phyloP scores from a whole-genome alignment of 78 protist genomes.

The Dictyostelium firmibasis region DNA sequence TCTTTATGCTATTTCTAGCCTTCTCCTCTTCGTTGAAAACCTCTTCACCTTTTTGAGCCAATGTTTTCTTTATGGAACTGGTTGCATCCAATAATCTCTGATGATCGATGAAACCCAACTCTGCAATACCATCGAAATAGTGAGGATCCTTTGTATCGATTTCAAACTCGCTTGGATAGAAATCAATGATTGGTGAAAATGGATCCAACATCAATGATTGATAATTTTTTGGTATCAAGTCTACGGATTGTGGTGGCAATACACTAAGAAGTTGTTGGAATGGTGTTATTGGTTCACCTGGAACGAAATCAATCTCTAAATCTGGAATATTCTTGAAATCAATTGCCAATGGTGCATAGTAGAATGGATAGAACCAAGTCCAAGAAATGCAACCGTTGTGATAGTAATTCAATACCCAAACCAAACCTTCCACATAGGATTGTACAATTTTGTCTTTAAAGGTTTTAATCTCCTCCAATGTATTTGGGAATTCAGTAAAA shows the following conservation, averaged over 20 bases:
- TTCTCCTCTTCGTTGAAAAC: slow-evolving; percentile 21
- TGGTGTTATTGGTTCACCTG: slow-evolving; percentile 90
- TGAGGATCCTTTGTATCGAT: slow-evolving; percentile 86
- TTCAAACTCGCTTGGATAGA: slow-evolving; percentile 87
- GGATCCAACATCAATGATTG: slow-evolving; percentile 53
- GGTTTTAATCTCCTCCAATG: neutral
- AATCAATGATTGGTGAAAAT: slow-evolving; percentile 82
- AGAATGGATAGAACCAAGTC: slow-evolving; percentile 96
- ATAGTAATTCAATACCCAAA: slow-evolving; percentile 96
- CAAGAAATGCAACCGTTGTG: slow-evolving; percentile 93
- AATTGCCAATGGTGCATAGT: slow-evolving; percentile 94
- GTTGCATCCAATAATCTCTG: slow-evolving; percentile 76
- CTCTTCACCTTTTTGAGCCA: neutral
- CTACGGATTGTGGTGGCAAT: slow-evolving; percentile 86
- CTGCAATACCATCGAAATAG: slow-evolving; percentile 91
- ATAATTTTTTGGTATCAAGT: slow-evolving; percentile 73
- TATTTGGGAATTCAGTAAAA: slow-evolving; percentile 41
- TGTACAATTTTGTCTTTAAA: neutral
- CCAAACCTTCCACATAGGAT: slow-evolving; percentile 79
- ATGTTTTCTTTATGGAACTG: neutral
- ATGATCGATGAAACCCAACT: slow-evolving; percentile 86
- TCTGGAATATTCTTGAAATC: slow-evolving; percentile 47
- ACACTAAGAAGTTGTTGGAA: slow-evolving; percentile 94
- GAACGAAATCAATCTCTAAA: slow-evolving; percentile 39
- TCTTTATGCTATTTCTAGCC: slow-evolving; percentile 7